Evolutionary conservation across 345 rosid genomes (phyloP).

Genomic region (Citrus maxima): DNA sequence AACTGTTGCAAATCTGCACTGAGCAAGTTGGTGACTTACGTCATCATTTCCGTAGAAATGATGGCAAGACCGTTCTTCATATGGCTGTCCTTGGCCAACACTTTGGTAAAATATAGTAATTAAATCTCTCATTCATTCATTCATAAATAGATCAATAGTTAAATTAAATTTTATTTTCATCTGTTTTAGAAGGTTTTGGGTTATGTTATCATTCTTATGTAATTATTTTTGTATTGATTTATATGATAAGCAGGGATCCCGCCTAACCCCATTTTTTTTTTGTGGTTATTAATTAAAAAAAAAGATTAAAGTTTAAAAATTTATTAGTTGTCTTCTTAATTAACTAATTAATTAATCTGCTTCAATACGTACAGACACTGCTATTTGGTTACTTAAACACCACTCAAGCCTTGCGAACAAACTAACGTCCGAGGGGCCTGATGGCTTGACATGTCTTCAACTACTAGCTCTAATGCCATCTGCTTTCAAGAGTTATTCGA

Average conservation of each 20-base stretch:
- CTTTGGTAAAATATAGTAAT: background rate
- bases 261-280: too few relatives aligned
- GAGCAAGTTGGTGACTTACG: background rate
- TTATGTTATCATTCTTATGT: too few relatives aligned
- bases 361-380: background rate
- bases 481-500: background rate
- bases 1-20: background rate
- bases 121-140: background rate
- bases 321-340: background rate
- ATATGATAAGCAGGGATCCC: too few relatives aligned
- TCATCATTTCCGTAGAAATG: background rate
- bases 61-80: background rate
- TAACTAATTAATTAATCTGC: background rate
- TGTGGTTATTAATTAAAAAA: too few relatives aligned
- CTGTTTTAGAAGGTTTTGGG: too few relatives aligned
- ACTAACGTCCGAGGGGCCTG: background rate
- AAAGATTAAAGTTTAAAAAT: too few relatives aligned
- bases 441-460: background rate
- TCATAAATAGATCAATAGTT: too few relatives aligned
- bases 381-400: background rate
- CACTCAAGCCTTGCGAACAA: background rate
- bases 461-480: background rate
- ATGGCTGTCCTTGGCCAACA: constrained; percentile 2
- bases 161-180: too few relatives aligned
- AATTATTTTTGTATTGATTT: too few relatives aligned